Percentiles rank a stretch among this genome's conserved stretches.
Evolutionary conservation across 345 rosid genomes (phyloP).

Genomic region (Eucalyptus sp.): DNA sequence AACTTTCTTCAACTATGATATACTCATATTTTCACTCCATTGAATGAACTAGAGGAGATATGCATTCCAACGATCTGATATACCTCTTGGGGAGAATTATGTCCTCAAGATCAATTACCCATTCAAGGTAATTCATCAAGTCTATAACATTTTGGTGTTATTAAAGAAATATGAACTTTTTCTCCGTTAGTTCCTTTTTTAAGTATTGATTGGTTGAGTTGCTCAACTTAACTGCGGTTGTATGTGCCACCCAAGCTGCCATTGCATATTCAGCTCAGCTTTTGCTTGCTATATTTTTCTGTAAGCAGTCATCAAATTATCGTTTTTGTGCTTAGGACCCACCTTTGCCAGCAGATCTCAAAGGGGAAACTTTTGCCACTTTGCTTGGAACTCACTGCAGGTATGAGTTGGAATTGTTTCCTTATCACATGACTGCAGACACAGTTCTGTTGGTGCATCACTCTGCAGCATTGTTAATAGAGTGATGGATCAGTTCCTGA

Average conservation of each 20-base stretch:
- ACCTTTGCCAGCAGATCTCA: conserved; percentile 78
- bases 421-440: background rate
- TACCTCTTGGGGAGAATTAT: conserved; percentile 77
- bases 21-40: conserved; percentile 2
- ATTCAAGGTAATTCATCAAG: conserved; percentile 52
- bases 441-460: background rate
- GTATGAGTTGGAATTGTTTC: conserved; percentile 15
- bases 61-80: conserved; percentile 75
- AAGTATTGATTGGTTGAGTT: background rate
- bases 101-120: conserved; percentile 83
- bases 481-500: background rate
- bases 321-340: conserved; percentile 45
- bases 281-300: background rate
- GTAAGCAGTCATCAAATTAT: background rate
- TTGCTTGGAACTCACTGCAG: conserved; percentile 87
- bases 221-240: background rate
- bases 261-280: background rate
- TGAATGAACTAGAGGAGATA: conserved; percentile 51
- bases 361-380: conserved; percentile 70
- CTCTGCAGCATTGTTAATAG: background rate
- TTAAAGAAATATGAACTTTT: background rate
- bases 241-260: background rate
- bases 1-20: background rate
- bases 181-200: background rate
- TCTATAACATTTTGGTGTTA: background rate